Percentiles rank a stretch among this genome's conserved stretches.
These are phyloP conservation scores for Cytospora piceicola DNA, from an alignment of 2,329 filamentous ascomycete species.

Conservation along the genomic window DNA sequence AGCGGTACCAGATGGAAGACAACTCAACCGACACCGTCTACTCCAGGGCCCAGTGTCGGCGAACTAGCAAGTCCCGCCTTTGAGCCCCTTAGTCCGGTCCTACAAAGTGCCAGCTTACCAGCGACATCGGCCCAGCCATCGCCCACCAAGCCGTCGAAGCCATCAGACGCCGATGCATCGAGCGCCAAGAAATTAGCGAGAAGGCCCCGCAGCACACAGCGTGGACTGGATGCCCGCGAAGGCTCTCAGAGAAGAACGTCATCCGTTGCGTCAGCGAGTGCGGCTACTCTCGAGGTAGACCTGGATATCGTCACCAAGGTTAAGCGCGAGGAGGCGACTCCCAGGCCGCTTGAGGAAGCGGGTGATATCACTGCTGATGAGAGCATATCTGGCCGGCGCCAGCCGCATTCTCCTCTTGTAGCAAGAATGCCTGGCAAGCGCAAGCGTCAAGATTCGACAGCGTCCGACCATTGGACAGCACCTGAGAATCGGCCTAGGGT, in stretches of 20 bases:
- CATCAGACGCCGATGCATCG: conserved; percentile 35
- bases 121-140: conserved; percentile 37
- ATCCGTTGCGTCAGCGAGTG: conserved; percentile 28
- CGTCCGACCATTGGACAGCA: conserved; percentile 30
- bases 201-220: conserved; percentile 42
- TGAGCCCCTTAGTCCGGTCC: conserved; percentile 63
- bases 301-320: conserved; percentile 47
- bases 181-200: conserved; percentile 29
- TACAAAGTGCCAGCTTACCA: conserved; percentile 44
- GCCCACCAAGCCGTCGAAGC: conserved; percentile 43
- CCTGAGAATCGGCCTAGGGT: conserved; percentile 21
- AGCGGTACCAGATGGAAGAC: conserved; percentile 63
- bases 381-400: conserved; percentile 47
- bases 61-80: conserved; percentile 56
- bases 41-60: conserved; percentile 49
- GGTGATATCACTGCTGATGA: conserved; percentile 62
- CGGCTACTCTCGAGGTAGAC: conserved; percentile 46
- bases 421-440: conserved; percentile 51
- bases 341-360: conserved; percentile 56
- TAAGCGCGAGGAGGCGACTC: conserved; percentile 64
- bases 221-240: conserved; percentile 36
- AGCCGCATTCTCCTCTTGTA: conserved; percentile 43
- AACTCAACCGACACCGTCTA: conserved; percentile 58
- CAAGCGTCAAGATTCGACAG: conserved; percentile 59
- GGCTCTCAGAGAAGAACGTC: conserved; percentile 28